phyloP scores from a whole-genome alignment of 164 flowering plant species.

The Macadamia tetraphylla region DNA sequence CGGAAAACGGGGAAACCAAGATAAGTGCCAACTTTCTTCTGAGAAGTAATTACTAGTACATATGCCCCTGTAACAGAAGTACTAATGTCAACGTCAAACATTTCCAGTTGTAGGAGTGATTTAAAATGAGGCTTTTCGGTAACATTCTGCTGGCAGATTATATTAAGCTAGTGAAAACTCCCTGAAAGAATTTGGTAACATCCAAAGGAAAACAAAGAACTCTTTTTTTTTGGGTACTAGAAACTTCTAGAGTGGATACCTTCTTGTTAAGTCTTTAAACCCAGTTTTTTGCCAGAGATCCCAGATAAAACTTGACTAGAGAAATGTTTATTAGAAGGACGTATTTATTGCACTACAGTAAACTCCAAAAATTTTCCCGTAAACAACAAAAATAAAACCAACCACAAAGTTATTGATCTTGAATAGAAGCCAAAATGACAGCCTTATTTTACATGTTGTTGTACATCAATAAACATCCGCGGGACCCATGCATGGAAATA shows the following conservation, averaged over 20 bases:
- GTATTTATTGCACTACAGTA: no score
- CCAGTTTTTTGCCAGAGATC: no score
- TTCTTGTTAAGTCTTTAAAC: no score
- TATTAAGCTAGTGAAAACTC: neutral
- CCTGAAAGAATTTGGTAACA: neutral
- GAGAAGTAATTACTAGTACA: constrained; percentile 73
- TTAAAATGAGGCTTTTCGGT: neutral
- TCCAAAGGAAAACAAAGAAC: neutral
- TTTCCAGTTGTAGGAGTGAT: neutral
- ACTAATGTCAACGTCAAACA: neutral
- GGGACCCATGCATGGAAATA: neutral
- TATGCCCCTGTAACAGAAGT: constrained; percentile 51
- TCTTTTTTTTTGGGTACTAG: neutral
- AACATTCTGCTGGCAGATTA: neutral
- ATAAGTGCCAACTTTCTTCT: constrained; percentile 70
- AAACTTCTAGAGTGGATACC: neutral
- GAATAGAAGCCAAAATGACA: neutral
- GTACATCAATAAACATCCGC: neutral
- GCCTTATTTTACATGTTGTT: neutral
- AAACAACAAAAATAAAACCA: no score
- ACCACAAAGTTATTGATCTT: neutral
- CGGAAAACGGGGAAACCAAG: constrained; percentile 73
- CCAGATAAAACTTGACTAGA: no score
- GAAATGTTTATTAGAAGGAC: no score
- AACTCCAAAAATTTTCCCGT: neutral